Evolutionary conservation across 116 monocot genomes (phyloP), one percentile per base, ranked within the genome.

Genomic region (Phalaenopsis hybrid): DNA sequence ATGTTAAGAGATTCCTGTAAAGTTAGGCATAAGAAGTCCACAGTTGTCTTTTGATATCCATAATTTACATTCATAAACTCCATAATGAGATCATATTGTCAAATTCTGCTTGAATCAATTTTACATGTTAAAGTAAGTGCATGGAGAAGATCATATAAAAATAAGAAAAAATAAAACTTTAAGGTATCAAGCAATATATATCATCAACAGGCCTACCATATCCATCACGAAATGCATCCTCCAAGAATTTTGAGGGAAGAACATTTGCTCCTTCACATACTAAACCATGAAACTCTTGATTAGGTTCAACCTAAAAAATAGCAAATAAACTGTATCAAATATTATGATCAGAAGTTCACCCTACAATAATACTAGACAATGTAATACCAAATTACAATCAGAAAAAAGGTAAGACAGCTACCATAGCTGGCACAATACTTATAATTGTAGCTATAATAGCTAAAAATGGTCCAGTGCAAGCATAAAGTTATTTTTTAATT

Each of bases 251-350:
- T 80, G 94, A 88, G 50, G 95, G 99, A 78, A 99, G 90, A 79
- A 92, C 89, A 85, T 88, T 95, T 77, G 99, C 95, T 41, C 99
- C 95, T 78, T 99, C 99, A 85, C 99, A 99, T 44, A 95, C 82
- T 86, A 99, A 84, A 16, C 99, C 99, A 63, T 88, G 90, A 79
- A 99, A 99, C 20, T 99, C 95, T 79, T 99, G 99, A 82, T 95
- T 99, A 69, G 99, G 99, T 84, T 95, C 99, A 77, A 99, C 99
- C 99, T 99, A 85, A 57, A 75, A 75, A 21, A 75, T 41, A 46
- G 16, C 3, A 72, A 72, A 72, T 6, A 41, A 41, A 41, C 20
- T 15, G 4, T 69, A 72, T 41, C 16, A 72, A 34, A 72, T 33
- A 72, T 72, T 72, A 43, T 37, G 15, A 72, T 34, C 41, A 72